These are phyloP conservation scores for Suillus subaureus DNA, from an alignment of 768 basidiomycete species.

Conservation along the genomic window DNA sequence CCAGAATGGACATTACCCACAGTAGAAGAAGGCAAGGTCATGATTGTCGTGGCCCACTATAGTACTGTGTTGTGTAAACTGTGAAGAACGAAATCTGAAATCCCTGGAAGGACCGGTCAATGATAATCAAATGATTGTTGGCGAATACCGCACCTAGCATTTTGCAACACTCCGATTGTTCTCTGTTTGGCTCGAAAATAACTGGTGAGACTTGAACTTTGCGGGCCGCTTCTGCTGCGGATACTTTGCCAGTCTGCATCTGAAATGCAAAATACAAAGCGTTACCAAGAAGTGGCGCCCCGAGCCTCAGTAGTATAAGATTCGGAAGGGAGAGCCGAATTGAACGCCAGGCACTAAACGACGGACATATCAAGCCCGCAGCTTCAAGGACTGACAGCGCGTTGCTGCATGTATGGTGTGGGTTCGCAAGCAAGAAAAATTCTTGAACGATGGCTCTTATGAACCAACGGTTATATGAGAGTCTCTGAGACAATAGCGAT, in stretches of 20 bases:
- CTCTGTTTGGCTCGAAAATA: conserved; percentile 10
- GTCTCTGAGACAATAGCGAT: conserved; percentile 35
- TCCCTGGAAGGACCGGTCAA: background rate
- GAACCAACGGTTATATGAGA: conserved; percentile 10
- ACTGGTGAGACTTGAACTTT: background rate
- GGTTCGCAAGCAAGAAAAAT: conserved; percentile 15
- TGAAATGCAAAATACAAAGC: conserved; percentile 25
- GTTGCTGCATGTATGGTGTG: conserved; percentile 9
- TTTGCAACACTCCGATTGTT: background rate
- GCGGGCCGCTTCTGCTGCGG: background rate
- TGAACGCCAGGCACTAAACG: no score
- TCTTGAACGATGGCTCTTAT: conserved; percentile 1
- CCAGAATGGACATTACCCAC: conserved; percentile 3
- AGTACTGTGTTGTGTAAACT: background rate
- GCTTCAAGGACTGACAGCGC: background rate
- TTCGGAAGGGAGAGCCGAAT: no score
- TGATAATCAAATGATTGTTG: no score
- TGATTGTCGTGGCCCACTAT: background rate
- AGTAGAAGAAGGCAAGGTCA: background rate
- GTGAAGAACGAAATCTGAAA: background rate
- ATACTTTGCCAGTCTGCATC: background rate
- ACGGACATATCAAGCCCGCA: background rate
- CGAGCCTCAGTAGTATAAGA: background rate
- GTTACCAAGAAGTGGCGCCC: conserved; percentile 12
- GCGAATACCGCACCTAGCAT: background rate